Conservation (phyloP, 345 rosid species). For the Pugionium dolabratum region DNA sequence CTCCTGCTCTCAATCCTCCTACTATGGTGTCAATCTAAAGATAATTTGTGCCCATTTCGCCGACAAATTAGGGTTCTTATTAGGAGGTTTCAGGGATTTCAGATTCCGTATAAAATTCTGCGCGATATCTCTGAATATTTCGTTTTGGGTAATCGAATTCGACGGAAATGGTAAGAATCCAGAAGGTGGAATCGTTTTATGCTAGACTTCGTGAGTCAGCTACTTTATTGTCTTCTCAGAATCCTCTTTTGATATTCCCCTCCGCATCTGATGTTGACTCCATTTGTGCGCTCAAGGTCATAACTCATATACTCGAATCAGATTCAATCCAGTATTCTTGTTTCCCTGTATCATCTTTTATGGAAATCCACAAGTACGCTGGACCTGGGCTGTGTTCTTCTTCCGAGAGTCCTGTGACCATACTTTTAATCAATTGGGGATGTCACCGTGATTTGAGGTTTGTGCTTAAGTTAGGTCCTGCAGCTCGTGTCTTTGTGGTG, state of each 20-base stretch:
- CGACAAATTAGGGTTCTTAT: slow-evolving; percentile 21
- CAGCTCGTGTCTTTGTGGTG: slow-evolving; percentile 70
- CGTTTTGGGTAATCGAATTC: slow-evolving; percentile 24
- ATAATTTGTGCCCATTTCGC: slow-evolving; percentile 9
- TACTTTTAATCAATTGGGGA: slow-evolving; percentile 86
- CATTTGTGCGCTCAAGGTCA: slow-evolving; percentile 79
- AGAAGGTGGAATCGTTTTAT: slow-evolving; percentile 66
- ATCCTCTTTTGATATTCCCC: slow-evolving; percentile 82
- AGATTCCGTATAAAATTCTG: neutral
- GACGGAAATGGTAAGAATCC: slow-evolving; percentile 75
- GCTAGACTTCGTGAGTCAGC: slow-evolving; percentile 74
- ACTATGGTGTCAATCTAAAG: neutral
- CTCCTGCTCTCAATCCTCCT: neutral
- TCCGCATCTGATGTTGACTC: slow-evolving; percentile 93
- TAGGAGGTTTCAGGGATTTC: slow-evolving; percentile 2
- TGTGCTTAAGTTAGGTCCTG: slow-evolving; percentile 58
- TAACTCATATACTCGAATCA: slow-evolving; percentile 79
- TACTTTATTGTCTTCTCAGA: slow-evolving; percentile 49
- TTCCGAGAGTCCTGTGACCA: slow-evolving; percentile 51
- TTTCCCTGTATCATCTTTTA: slow-evolving; percentile 88
- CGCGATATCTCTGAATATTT: neutral
- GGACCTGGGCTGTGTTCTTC: slow-evolving; percentile 61
- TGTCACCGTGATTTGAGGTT: slow-evolving; percentile 75
- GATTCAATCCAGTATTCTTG: slow-evolving; percentile 93
- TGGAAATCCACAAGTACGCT: slow-evolving; percentile 69